Base-by-base conservation (phyloP, 176 grass and related monocot species). In the Hordeum marinum region DNA sequence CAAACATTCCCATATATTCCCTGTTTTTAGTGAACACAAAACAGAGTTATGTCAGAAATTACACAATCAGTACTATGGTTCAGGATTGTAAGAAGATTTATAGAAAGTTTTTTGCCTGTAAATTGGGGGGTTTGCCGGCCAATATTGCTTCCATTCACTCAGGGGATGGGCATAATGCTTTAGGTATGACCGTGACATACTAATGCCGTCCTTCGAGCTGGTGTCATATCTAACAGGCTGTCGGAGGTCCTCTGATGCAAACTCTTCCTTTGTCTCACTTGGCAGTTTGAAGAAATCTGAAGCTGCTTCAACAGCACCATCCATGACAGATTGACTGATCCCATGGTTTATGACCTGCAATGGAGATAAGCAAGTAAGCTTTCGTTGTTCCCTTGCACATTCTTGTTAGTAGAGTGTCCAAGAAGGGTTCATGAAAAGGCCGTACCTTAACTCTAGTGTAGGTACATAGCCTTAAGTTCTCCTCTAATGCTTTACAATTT, bases 321-420 rank as follows among this genome's bases (percentile, higher is more conserved):
- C 85, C 71, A 90, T 90, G 60, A 97, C 73, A 50, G 92, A 85
- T 79, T 87, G 87, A 71, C 68, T 82, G 82, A 97, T 90, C 9
- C 92, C 94, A 86, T 94, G 90, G 68, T 92, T 97, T 87, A 87
- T 85, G 57, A 97, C 92, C 94, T 94, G 60, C 70, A 89, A 76
- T 75, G 29, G 26, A 75, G 25, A 34, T 17, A 73, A 17, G 21
- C 60, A 76, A 20, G 17, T 84, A 40, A 72, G 34, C 2, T 84
- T 64, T 73, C 5, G 42, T 74, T 84, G 32, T 25, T 80, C 24
- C 13, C 24, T 73, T 57, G 3, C 34, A 26, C 62, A 45, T 59
- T 6, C 63, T 77, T 68, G 48, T 68, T 72, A 72, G 7, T 83
- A 31, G 66, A 62, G 18, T n/a, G 35, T 58, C 37, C 32, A 42